Percentiles rank a stretch among this genome's conserved stretches.
phyloP scores from a whole-genome alignment of 305 asterid genomes.

The Solanum hybrid region DNA sequence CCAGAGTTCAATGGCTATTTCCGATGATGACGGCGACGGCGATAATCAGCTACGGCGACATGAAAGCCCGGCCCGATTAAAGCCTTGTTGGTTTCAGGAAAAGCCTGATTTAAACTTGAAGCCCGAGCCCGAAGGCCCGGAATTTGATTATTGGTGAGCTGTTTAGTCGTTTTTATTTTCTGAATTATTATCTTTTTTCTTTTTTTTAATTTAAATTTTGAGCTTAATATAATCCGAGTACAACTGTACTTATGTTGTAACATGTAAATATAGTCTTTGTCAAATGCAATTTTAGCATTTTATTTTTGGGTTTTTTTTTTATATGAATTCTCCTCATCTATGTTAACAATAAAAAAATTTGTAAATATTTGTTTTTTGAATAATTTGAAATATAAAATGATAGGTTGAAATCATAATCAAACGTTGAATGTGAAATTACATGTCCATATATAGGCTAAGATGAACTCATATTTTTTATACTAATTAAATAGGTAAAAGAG shows the following conservation, averaged over 20 bases:
- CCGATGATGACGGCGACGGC: neutral
- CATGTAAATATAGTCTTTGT: neutral
- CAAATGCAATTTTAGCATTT: neutral
- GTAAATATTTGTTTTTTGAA: neutral
- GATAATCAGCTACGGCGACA: neutral
- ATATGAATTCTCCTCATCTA: neutral
- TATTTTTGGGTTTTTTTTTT: neutral
- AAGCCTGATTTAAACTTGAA: constrained; percentile 16
- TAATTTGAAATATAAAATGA: neutral
- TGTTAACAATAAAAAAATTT: neutral
- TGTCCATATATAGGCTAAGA: neutral
- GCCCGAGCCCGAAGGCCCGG: constrained; percentile 24
- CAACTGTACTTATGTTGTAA: neutral
- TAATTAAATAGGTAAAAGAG: too few relatives aligned
- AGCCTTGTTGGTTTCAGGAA: constrained; percentile 10
- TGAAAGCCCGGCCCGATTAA: neutral
- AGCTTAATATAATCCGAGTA: neutral
- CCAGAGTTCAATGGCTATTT: neutral
- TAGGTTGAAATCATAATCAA: neutral
- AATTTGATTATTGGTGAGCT: constrained; percentile 13
- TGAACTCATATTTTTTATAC: neutral
- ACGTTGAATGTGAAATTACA: neutral
- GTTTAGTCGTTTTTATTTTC: neutral
- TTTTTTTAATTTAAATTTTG: neutral
- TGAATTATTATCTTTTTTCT: neutral